Base-by-base conservation (phyloP, 2,329 filamentous ascomycete species). In the Septoria linicola region DNA sequence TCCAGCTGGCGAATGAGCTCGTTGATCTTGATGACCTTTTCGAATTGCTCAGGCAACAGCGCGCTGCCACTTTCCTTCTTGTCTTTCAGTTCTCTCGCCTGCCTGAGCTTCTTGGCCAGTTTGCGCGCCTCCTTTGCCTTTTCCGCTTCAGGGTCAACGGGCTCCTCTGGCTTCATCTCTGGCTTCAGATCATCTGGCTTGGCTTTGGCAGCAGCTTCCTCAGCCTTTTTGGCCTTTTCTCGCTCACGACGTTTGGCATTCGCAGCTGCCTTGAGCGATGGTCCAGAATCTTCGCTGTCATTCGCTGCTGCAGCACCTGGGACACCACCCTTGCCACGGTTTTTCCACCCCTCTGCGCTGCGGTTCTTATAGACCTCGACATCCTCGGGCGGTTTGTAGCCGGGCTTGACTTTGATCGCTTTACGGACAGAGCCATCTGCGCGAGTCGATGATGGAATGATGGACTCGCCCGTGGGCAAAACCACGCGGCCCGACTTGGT, bases 1-100 rank as follows among this genome's bases (percentile, higher is more conserved):
- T 95, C 88, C 49, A 99, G 74, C 68, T 97, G 91, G 10, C 90
- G 82, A 51, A 96, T 84, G 43, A 99, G 79, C 74, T 99, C 93
- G 57, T 89, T 89, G 68, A 99, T 96, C 72, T 93, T 95, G 69
- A 96, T 95, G 49, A 99, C 89, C 75, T 99, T 99, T 62, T 92
- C 90, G 58, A 97, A 86, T 73, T 99, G 93, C 73, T 99, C 93
- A 0, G 91, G 92, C 20, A 97, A 77, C 54, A 99, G 73, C 3
- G 82, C 79, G 67, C 89, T 87, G 16, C 93, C 93, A 49, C 83
- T 84, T 19, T 95, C 88, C 71, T 95, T 95, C 78, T 96, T 96
- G 64, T 84, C 85, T 68, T 89, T 87, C 47, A 99, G 77, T 2
- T 97, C 93, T 61, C 84, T 87, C 3, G 93, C 92, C 70, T 99